Percentiles rank a stretch among this genome's conserved stretches.
phyloP scores from a whole-genome alignment of 2,329 filamentous ascomycete genomes.

The Ophiostoma himal-ulmi region DNA sequence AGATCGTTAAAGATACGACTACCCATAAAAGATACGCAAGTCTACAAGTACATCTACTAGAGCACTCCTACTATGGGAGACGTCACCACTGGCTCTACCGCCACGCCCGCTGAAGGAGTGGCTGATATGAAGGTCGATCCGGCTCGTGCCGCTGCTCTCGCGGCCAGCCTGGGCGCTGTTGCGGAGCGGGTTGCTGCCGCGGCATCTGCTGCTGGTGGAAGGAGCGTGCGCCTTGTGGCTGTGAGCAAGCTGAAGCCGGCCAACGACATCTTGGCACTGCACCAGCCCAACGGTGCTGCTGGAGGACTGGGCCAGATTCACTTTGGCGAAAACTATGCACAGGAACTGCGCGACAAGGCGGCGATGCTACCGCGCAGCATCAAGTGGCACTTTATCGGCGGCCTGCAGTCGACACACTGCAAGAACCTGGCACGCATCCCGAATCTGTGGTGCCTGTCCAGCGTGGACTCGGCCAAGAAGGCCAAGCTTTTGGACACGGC shows the following conservation, averaged over 20 bases:
- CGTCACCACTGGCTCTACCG: conserved; percentile 9
- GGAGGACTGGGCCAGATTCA: conserved; percentile 56
- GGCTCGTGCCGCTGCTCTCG: conserved; percentile 55
- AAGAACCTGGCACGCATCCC: conserved; percentile 77
- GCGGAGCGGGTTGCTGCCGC: conserved; percentile 51
- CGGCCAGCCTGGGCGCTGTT: conserved; percentile 57
- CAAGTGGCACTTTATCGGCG: conserved; percentile 95
- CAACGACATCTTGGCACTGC: conserved; percentile 80
- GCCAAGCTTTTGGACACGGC: conserved; percentile 73
- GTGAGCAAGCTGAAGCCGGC: conserved; percentile 95
- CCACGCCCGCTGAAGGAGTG: not conserved
- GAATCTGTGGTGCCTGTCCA: conserved; percentile 87
- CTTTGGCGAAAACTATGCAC: conserved; percentile 95
- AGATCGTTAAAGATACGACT: too few species aligned
- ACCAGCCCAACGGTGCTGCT: conserved; percentile 41
- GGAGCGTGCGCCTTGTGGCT: conserved; percentile 72
- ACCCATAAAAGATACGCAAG: not conserved
- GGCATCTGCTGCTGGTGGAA: conserved; percentile 17
- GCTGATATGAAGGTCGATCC: conserved; percentile 57
- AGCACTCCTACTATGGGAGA: conserved; percentile 14
- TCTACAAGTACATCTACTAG: not conserved
- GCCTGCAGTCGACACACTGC: conserved; percentile 85
- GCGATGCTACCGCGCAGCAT: conserved; percentile 69
- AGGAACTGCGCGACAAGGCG: conserved; percentile 84
- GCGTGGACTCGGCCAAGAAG: conserved; percentile 83